phyloP scores from a whole-genome alignment of 495 filamentous ascomycete species.

The Pyronema omphalodes region DNA sequence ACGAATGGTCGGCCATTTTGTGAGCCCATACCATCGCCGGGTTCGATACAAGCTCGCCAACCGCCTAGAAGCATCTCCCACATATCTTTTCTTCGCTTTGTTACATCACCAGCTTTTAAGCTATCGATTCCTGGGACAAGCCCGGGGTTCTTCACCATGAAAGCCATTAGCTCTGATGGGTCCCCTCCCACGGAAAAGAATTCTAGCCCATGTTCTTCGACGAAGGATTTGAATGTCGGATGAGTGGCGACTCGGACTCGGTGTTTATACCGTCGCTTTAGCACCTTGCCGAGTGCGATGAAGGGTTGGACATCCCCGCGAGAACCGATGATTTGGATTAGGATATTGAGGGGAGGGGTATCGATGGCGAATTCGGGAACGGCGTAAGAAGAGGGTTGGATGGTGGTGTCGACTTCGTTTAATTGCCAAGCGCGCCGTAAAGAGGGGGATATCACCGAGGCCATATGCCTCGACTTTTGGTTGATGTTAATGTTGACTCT shows the following conservation, averaged over 20 bases:
- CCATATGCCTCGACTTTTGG: conserved; percentile 43
- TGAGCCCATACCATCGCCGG: conserved; percentile 19
- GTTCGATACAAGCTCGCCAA: conserved; percentile 36
- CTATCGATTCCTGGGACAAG: conserved; percentile 48
- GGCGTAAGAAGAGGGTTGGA: conserved; percentile 36
- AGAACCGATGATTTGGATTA: conserved; percentile 62
- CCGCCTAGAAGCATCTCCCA: conserved; percentile 42
- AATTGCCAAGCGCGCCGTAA: conserved; percentile 39
- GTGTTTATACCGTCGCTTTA: conserved; percentile 48
- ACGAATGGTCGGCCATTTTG: conserved; percentile 31
- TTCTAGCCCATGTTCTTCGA: conserved; percentile 33
- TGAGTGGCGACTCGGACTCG: conserved; percentile 54
- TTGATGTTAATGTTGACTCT: conserved; percentile 50
- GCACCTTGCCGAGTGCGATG: conserved; percentile 47
- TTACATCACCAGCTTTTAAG: conserved; percentile 48
- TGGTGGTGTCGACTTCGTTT: not conserved
- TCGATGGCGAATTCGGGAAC: conserved; percentile 27
- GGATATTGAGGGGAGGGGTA: conserved; percentile 41
- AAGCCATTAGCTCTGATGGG: conserved; percentile 58
- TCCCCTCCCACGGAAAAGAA: conserved; percentile 58
- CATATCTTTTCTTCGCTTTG: conserved; percentile 39
- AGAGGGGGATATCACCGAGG: conserved; percentile 46
- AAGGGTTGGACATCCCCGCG: conserved; percentile 66
- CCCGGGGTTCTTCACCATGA: conserved; percentile 65
- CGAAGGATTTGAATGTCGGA: conserved; percentile 46